Conservation (phyloP, 2,329 filamentous ascomycete genomes). For the Grosmannia huntii region DNA sequence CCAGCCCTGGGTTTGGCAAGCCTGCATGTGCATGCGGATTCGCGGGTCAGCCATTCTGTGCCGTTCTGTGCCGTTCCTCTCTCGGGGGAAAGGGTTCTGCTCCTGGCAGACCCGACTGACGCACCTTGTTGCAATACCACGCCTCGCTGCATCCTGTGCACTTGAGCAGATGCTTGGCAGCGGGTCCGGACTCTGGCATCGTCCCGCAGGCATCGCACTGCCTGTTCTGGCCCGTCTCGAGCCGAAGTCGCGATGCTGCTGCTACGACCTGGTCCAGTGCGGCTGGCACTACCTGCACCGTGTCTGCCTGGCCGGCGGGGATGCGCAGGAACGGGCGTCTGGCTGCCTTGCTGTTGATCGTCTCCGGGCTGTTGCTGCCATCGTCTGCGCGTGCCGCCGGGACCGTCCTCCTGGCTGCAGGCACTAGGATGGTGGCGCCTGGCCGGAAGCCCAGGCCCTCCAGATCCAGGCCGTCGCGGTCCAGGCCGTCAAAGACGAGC, state of each 20-base stretch:
- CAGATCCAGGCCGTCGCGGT: conserved; percentile 22
- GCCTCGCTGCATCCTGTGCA: conserved; percentile 31
- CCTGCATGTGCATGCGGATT: conserved; percentile 16
- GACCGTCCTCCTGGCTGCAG: conserved; percentile 20
- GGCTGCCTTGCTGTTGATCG: conserved; percentile 15
- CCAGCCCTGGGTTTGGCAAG: conserved; percentile 31
- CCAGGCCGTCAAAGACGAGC: conserved; percentile 30
- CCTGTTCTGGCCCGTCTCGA: background rate
- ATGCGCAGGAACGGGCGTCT: conserved; percentile 27
- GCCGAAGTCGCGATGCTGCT: conserved; percentile 14
- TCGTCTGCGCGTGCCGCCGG: conserved; percentile 12
- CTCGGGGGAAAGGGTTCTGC: background rate
- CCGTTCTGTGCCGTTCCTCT: too few relatives aligned
- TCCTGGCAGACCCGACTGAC: conserved; percentile 9
- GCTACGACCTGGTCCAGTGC: conserved; percentile 18
- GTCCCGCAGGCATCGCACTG: background rate
- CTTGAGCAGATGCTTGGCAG: conserved; percentile 17
- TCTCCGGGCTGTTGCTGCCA: conserved; percentile 10
- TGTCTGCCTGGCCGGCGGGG: conserved; percentile 17
- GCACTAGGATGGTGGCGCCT: conserved; percentile 26
- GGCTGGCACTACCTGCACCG: conserved; percentile 23
- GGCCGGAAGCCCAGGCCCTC: conserved; percentile 20
- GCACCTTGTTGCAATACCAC: conserved; percentile 34
- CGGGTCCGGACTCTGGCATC: background rate
- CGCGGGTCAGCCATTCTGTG: background rate